phyloP scores from a whole-genome alignment of 345 rosid genomes.

The Arabidopsis thaliana region DNA sequence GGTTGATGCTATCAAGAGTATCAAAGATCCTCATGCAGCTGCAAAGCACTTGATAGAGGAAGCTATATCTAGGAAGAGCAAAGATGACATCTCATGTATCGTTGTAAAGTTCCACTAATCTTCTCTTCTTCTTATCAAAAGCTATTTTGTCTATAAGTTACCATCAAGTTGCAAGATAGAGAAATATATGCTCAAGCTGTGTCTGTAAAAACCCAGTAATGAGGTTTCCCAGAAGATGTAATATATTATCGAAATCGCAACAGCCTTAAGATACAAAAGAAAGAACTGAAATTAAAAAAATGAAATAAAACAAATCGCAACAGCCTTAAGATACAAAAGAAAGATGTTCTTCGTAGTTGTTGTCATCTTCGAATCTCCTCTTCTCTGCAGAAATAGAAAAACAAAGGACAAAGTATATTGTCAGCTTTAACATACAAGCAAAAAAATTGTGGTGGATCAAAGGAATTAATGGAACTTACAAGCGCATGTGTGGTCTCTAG shows the following conservation, averaged over 20 bases:
- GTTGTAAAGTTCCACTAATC: constrained; percentile 71
- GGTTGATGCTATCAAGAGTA: constrained; percentile 56
- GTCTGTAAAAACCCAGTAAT: constrained; percentile 21
- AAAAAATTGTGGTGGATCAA: not conserved
- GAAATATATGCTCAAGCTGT: constrained; percentile 5
- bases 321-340: constrained; percentile 1
- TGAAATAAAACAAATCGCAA: not conserved
- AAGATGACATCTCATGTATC: constrained; percentile 93
- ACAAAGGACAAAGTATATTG: not conserved
- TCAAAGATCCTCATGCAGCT: constrained; percentile 74
- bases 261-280: no score
- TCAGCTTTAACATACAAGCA: not conserved
- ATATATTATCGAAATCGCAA: not conserved
- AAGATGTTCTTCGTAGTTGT: not conserved
- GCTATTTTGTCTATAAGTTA: constrained; percentile 12
- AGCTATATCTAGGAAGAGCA: constrained; percentile 71
- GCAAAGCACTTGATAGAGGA: constrained; percentile 71
- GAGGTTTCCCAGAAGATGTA: constrained; percentile 32
- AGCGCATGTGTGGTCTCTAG: constrained; percentile 28
- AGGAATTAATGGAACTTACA: constrained; percentile 28
- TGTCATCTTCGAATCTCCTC: constrained; percentile 15
- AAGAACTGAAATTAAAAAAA: not conserved
- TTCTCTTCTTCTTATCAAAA: not conserved
- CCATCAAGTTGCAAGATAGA: constrained; percentile 15
- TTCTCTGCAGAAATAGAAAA: constrained; percentile 22